phyloP scores from a whole-genome alignment of 176 grass and related monocot genomes.

The Melocanna baccifera region DNA sequence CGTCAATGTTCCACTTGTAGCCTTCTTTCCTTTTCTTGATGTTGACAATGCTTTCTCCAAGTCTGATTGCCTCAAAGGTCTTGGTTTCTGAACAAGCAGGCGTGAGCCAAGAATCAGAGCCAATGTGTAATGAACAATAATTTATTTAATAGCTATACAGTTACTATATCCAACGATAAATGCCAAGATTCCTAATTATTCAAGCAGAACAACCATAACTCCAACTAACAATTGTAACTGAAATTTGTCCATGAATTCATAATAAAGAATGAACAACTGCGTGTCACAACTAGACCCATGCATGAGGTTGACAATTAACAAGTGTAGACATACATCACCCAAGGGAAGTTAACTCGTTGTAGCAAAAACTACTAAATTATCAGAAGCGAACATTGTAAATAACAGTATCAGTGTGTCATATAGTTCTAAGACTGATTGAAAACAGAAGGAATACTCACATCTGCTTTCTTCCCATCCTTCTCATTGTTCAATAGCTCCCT shows the following conservation, averaged over 20 bases:
- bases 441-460: conserved; percentile 46
- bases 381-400: neutral
- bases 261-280: neutral
- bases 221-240: neutral
- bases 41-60: conserved; percentile 65
- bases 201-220: neutral
- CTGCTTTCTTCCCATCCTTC: conserved; percentile 55
- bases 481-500: conserved; percentile 82
- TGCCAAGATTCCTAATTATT: neutral
- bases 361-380: neutral
- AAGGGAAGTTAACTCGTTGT: neutral
- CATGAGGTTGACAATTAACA: neutral
- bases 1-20: conserved; percentile 12
- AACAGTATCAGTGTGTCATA: neutral
- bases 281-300: neutral
- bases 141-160: neutral
- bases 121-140: neutral
- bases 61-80: conserved; percentile 65
- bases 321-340: neutral
- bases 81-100: conserved; percentile 60
- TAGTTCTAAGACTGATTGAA: neutral
- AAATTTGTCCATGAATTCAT: neutral
- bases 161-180: neutral
- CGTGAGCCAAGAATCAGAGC: conserved; percentile 6
- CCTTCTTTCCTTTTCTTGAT: conserved; percentile 71